Evolutionary conservation across 768 basidiomycete species (phyloP).

Genomic region (Dacryopinax primogenitus): DNA sequence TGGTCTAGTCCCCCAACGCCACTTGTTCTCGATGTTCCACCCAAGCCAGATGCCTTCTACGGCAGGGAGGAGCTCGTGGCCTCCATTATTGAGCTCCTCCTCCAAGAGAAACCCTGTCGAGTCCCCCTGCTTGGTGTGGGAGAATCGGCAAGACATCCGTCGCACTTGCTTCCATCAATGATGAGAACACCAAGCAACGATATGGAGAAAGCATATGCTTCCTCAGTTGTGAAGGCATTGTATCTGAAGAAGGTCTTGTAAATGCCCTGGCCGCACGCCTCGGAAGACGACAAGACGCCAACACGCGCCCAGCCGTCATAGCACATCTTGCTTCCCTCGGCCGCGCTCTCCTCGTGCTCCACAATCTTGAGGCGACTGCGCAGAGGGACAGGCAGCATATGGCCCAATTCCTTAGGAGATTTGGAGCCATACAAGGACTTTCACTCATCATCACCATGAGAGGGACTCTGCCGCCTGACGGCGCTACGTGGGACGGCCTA

Average conservation of each 20-base stretch:
- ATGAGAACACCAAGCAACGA: constrained; percentile 17
- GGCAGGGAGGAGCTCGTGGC: background rate
- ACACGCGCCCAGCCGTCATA: constrained; percentile 14
- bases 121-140: constrained; percentile 23
- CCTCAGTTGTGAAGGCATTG: constrained; percentile 29
- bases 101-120: background rate
- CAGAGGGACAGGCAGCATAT: constrained; percentile 21
- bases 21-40: background rate
- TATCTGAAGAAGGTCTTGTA: constrained; percentile 21
- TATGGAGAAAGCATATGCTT: constrained; percentile 25
- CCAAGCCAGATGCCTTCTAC: background rate
- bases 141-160: constrained; percentile 34
- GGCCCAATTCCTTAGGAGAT: constrained; percentile 20
- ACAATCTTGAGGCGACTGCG: constrained; percentile 35
- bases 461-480: constrained; percentile 5
- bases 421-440: constrained; percentile 23
- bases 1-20: too few relatives aligned
- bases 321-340: constrained; percentile 18
- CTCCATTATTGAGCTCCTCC: background rate
- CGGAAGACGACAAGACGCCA: constrained; percentile 20
- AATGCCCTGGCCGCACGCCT: constrained; percentile 21
- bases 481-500: background rate
- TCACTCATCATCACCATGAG: constrained; percentile 30
- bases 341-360: constrained; percentile 25
- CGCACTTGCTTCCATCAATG: constrained; percentile 27